These are phyloP conservation scores for Yamadazyma insecticola DNA, from an alignment of 805 yeast species.

Conservation along the genomic window DNA sequence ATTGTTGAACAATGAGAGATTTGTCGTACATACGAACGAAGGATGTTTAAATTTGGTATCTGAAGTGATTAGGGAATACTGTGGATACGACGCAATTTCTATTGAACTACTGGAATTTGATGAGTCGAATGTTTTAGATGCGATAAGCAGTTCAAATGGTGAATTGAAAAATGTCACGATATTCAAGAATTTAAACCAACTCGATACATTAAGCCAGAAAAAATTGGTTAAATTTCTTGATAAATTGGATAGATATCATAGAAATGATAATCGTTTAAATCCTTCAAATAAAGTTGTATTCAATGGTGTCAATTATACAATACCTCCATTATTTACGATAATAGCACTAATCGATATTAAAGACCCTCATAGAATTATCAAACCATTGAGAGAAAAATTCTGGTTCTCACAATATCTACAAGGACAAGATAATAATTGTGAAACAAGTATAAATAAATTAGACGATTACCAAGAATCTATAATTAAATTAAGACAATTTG, in stretches of 20 bases:
- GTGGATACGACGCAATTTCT: neutral
- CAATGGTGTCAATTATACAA: too few species aligned
- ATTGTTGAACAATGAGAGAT: conserved; percentile 13
- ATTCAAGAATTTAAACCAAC: conserved; percentile 16
- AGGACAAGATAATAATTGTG: neutral
- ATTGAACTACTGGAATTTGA: too few species aligned
- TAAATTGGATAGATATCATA: conserved; percentile 18
- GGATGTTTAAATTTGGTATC: too few species aligned
- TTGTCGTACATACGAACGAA: conserved; percentile 14
- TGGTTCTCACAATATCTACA: conserved; percentile 20
- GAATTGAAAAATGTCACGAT: conserved; percentile 8
- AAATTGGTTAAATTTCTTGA: conserved; percentile 15
- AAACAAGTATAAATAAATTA: too few species aligned
- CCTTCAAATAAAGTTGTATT: conserved; percentile 3
- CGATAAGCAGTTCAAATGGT: too few species aligned
- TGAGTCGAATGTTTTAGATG: too few species aligned
- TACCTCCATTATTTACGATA: too few species aligned
- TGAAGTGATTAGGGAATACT: too few species aligned
- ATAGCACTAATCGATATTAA: too few species aligned
- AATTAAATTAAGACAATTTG: neutral
- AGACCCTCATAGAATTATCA: too few species aligned
- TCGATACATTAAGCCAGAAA: conserved; percentile 10
- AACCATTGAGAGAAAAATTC: conserved; percentile 20
- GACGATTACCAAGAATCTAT: conserved; percentile 1
- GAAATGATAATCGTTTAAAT: conserved; percentile 7